phyloP scores from a whole-genome alignment of 225 moss, liverwort and hornwort species.

The Asterella californica region DNA sequence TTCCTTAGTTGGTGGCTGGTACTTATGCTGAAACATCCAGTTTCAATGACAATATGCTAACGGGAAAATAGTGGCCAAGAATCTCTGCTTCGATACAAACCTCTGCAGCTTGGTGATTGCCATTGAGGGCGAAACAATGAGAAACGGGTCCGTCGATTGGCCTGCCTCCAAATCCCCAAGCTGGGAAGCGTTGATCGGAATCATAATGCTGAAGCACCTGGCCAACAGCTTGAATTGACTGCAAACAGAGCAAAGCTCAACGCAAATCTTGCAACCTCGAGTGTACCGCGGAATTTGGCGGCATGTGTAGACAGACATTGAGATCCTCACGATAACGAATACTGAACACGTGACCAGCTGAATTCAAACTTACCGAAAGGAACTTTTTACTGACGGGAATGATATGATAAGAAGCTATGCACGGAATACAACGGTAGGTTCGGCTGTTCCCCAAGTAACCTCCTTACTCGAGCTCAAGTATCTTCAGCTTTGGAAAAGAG shows the following conservation, averaged over 20 bases:
- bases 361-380: too few relatives aligned
- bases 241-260: background rate
- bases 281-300: background rate
- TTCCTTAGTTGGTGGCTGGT: too few relatives aligned
- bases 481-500: too few relatives aligned
- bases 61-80: background rate
- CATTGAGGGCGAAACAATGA: constrained; percentile 77
- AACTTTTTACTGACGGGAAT: too few relatives aligned
- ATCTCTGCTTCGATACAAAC: constrained; percentile 8
- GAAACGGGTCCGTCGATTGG: constrained; percentile 67
- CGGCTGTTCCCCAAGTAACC: too few relatives aligned
- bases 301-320: background rate
- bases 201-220: constrained; percentile 83
- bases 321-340: background rate
- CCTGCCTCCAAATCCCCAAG: constrained; percentile 89
- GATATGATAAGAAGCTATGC: too few relatives aligned
- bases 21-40: background rate
- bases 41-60: background rate
- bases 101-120: constrained; percentile 50
- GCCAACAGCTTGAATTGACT: constrained; percentile 77
- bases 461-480: too few relatives aligned
- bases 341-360: background rate
- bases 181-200: constrained; percentile 70
- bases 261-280: background rate
- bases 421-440: too few relatives aligned